Evolutionary conservation across 176 grass and related monocot species (phyloP), one percentile per base, ranked within the genome.

Genomic region (Musa beccarii): DNA sequence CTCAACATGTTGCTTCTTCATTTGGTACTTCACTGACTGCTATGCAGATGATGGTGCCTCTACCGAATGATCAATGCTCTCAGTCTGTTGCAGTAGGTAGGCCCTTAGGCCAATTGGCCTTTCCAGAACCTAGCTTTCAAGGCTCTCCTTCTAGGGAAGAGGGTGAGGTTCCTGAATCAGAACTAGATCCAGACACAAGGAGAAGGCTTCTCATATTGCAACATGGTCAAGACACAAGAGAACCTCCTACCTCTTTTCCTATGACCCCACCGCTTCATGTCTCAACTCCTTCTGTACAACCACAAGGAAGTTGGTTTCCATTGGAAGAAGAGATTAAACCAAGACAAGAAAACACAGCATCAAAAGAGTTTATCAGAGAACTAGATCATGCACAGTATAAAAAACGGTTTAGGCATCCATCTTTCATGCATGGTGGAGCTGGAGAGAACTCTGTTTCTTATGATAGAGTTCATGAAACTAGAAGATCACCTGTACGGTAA

Each of bases 121-220:
- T 68, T 81, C 63, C 75, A 51, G 85, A 92, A 82, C 51, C 81
- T 49, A 59, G 29, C 49, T 77, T 70, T 3, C 84, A 92, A 85
- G 69, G 80, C 82, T 96, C 89, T 89, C 87, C 89, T 68, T 85
- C 81, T 83, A 90, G 82, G 81, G 90, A 97, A 88, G 90, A 97
- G 78, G 90, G 90, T 67, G 90, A 92, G 75, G 90, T 92, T 82
- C 85, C 87, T 63, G 87, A 97, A 73, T 92, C 87, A 81, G 90
- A 97, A 76, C 80, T 97, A 79, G 93, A 92, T 79, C 93, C 89
- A 69, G 86, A 97, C 76, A 92, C 85, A 20, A 87, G 89, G 79
- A 96, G 92, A 86, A 87, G 92, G 69, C 84, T 96, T 80, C 86
- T 96, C 64, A 96, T 96, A 77, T 89, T 96, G 74, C 92, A 96